Conservation (phyloP, 2,329 filamentous ascomycete species). For the Cordyceps militaris region DNA sequence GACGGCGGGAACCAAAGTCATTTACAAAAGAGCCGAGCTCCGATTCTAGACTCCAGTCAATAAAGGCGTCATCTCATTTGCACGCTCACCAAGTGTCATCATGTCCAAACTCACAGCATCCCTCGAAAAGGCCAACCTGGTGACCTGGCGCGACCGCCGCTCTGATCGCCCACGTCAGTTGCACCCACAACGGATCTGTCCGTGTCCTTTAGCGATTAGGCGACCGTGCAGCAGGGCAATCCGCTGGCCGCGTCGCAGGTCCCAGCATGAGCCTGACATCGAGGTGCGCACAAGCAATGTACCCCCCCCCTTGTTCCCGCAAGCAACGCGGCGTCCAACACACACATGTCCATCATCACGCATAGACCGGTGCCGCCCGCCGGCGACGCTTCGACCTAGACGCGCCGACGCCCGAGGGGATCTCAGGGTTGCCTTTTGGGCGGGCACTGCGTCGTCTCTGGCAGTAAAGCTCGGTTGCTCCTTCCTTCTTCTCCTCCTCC, state of each 20-base stretch:
- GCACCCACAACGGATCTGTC: conserved; percentile 32
- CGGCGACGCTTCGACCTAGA: conserved; percentile 39
- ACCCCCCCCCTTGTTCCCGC: neutral
- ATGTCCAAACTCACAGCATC: conserved; percentile 22
- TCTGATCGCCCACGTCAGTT: conserved; percentile 36
- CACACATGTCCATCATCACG: neutral
- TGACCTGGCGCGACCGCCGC: conserved; percentile 31
- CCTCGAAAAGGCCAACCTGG: conserved; percentile 31
- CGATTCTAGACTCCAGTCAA: neutral
- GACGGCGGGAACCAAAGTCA: neutral
- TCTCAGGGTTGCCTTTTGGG: conserved; percentile 47
- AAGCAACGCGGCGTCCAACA: neutral
- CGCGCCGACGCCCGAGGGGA: conserved; percentile 48
- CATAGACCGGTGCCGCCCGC: conserved; percentile 21
- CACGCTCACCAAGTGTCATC: no score
- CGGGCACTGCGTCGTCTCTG: conserved; percentile 45
- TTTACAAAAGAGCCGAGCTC: neutral
- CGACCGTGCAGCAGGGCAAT: conserved; percentile 29
- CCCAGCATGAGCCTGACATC: conserved; percentile 27
- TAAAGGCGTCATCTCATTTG: no score
- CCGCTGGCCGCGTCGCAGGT: conserved; percentile 32
- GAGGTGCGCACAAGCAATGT: conserved; percentile 20
- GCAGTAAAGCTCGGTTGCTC: conserved; percentile 14
- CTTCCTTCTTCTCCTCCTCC: no score
- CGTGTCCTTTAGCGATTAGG: conserved; percentile 27